Evolutionary conservation across 345 rosid species (phyloP).

Genomic region (Acer negundo): DNA sequence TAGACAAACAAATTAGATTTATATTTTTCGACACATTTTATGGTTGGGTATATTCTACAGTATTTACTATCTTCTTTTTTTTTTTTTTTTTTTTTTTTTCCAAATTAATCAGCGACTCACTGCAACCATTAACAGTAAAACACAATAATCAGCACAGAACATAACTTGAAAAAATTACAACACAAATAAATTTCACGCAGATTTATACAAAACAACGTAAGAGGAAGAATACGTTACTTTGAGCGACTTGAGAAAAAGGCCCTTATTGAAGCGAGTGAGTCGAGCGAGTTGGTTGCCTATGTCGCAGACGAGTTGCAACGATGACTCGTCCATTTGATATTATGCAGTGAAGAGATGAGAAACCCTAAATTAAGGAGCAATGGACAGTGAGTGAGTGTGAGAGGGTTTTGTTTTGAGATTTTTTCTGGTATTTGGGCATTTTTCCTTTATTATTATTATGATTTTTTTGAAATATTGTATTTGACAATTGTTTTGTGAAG

Average conservation of each 20-base stretch:
- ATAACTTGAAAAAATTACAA: background rate
- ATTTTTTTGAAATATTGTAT: no score
- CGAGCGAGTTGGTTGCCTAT: constrained; percentile 60
- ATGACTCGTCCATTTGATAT: constrained; percentile 51
- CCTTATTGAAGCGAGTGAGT: constrained; percentile 64
- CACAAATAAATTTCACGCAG: background rate
- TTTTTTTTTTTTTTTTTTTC: no score
- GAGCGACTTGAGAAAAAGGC: constrained; percentile 63
- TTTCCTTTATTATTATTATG: background rate
- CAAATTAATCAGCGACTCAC: background rate
- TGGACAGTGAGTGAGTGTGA: background rate
- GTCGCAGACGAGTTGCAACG: constrained; percentile 50
- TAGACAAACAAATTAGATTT: background rate
- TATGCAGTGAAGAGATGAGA: background rate
- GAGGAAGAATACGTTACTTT: constrained; percentile 41
- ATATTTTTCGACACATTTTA: background rate
- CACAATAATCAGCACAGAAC: background rate
- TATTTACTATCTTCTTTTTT: no score
- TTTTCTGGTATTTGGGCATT: background rate
- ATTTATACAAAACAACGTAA: background rate
- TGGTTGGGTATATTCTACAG: no score
- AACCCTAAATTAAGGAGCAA: background rate
- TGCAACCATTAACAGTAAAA: background rate
- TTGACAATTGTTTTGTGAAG: no score
- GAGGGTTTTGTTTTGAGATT: background rate